Conservation (phyloP, 1,284 basidiomycete species). For the Phlebopus sp. region DNA sequence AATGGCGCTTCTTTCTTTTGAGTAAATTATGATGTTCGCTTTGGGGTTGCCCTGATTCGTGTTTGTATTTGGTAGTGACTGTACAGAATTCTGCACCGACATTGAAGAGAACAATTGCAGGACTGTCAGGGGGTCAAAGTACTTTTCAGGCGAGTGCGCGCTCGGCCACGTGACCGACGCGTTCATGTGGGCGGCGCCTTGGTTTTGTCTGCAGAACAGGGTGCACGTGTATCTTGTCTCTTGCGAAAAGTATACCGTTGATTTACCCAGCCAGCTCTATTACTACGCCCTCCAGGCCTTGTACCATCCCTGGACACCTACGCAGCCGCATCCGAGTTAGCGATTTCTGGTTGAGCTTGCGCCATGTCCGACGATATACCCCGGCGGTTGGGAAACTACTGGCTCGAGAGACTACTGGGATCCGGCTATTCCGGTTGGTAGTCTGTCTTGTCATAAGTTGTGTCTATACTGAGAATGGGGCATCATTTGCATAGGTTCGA, state of each 20-base stretch:
- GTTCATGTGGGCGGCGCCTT: constrained; percentile 2
- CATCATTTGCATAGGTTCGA: constrained; percentile 44
- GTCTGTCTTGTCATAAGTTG: background rate
- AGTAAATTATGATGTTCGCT: too few species aligned
- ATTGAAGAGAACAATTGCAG: too few species aligned
- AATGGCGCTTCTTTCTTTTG: background rate
- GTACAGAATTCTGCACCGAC: too few species aligned
- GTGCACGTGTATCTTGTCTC: too few species aligned
- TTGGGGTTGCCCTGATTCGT: too few species aligned
- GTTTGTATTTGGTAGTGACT: too few species aligned
- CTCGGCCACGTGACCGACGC: constrained; percentile 32
- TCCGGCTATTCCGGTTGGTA: constrained; percentile 53
- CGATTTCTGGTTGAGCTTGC: background rate
- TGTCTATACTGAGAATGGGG: constrained; percentile 1
- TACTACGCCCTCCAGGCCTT: too few species aligned
- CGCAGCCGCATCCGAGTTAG: background rate
- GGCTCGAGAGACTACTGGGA: constrained; percentile 44
- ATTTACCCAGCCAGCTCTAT: too few species aligned
- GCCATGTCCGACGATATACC: constrained; percentile 35
- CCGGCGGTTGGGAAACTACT: constrained; percentile 45
- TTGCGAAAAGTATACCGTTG: too few species aligned
- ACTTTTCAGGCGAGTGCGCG: background rate
- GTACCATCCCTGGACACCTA: too few species aligned
- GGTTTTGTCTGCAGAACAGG: too few species aligned
- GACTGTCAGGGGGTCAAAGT: background rate